Percentiles rank a stretch among this genome's conserved stretches.
Conservation (phyloP, 164 flowering plant genomes). For the Dillenia suffruticosa region DNA sequence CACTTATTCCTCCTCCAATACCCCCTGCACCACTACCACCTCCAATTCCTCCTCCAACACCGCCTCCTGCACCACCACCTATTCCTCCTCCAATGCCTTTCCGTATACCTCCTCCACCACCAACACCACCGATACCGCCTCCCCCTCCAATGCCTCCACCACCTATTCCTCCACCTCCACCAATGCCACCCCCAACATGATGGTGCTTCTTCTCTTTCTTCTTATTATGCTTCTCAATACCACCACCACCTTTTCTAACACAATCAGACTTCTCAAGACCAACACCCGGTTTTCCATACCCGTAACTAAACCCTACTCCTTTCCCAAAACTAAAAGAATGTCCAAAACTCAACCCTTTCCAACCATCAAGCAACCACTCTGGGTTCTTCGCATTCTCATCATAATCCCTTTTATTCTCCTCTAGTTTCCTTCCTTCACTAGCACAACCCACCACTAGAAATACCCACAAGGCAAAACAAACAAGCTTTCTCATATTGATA, state of each 20-base stretch:
- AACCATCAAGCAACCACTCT: constrained; percentile 13
- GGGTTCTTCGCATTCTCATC: constrained; percentile 15
- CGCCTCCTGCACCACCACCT: background rate
- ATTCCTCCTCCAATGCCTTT: constrained; percentile 4
- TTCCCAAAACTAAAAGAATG: constrained; percentile 10
- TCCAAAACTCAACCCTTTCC: constrained; percentile 16
- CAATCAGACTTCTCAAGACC: constrained; percentile 7
- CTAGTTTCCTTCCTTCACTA: constrained; percentile 14
- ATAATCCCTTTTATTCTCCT: constrained; percentile 5
- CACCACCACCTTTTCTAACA: constrained; percentile 1
- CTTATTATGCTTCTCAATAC: background rate
- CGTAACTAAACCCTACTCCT: constrained; percentile 10
- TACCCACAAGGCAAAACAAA: no score
- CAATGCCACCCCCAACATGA: constrained; percentile 9
- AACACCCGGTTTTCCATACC: constrained; percentile 1
- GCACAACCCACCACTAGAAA: background rate
- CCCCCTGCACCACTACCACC: constrained; percentile 5
- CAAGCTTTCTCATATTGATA: no score
- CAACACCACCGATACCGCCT: constrained; percentile 1
- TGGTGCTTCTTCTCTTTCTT: background rate
- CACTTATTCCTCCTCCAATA: constrained; percentile 5
- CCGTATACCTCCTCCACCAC: constrained; percentile 6
- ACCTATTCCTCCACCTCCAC: constrained; percentile 10
- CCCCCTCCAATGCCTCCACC: constrained; percentile 14
- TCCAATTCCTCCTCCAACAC: constrained; percentile 2